Base-by-base conservation (phyloP, 306 rosid genomes). In the Dicorynia guianensis region DNA sequence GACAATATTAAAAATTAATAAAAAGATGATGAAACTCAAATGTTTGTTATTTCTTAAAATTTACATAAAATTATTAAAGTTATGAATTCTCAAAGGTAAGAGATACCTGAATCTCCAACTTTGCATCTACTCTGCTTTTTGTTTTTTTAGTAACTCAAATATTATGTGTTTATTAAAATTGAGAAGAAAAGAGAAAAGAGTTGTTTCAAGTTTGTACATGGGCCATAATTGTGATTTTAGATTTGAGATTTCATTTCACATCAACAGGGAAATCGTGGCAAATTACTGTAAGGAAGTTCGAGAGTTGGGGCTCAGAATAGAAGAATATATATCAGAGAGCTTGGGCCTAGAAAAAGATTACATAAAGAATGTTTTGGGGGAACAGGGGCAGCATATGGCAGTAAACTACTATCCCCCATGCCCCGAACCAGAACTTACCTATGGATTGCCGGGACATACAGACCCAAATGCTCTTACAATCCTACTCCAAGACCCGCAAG, bases 331-430 rank as follows among this genome's bases (percentile, higher is more conserved):
- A 77, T 78, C 97, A 52, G 96, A 92, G 81, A 95, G 99, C 74
- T 81, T 95, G 71, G 99, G 93, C 11, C 67, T 95, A 5, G 89
- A 90, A 58, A 90, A 86, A 48, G 85, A 85, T 11, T 76, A 82
- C 82, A 82, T 92, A 57, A 84, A 69, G 64, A 59, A 71, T 4
- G 86, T 72, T 0, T 50, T 95, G 70, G 97, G 96, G 0, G 97
- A 87, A 40, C 97, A 90, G 58, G 99, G 99, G 4, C 99, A 95
- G 20, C 99, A 95, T 76, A 92, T 95, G 99, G 99, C 99, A 8
- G 89, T 95, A 15, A 95, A 95, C 78, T 95, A 76, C 38, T 95
- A 92, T 74, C 99, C 99, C 13, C 91, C 93, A 1, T 92, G 99
- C 69, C 99, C 97, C 0, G 82, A 95, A 40, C 99, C 99, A 19